Conservation (phyloP, 495 filamentous ascomycete genomes). For the Geopyxis carbonaria region DNA sequence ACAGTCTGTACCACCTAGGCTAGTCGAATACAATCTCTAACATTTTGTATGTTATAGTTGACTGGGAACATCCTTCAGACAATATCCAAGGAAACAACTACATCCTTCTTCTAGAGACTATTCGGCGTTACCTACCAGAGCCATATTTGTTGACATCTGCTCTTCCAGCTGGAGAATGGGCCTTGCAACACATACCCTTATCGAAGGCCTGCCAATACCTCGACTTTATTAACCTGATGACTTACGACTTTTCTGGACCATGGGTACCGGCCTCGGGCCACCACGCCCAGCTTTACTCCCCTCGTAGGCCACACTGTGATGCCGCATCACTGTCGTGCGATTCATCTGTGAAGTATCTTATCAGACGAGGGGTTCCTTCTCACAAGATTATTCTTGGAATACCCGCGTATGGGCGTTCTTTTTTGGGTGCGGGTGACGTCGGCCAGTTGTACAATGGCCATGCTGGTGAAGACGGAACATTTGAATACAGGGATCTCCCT, state of each 20-base stretch:
- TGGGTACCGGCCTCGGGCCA: conserved; percentile 57
- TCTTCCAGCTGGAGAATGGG: conserved; percentile 60
- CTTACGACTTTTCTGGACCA: conserved; percentile 74
- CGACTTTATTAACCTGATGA: conserved; percentile 68
- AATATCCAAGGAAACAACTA: conserved; percentile 54
- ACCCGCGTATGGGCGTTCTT: conserved; percentile 67
- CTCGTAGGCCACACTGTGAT: conserved; percentile 30
- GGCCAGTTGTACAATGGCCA: conserved; percentile 46
- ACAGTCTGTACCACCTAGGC: conserved; percentile 39
- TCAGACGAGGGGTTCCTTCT: conserved; percentile 47
- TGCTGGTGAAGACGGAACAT: conserved; percentile 54
- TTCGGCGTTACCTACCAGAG: conserved; percentile 54
- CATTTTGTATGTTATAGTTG: conserved; percentile 37
- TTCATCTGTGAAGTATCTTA: conserved; percentile 47
- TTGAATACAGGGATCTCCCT: conserved; percentile 67
- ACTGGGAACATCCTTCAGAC: conserved; percentile 76
- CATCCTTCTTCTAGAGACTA: conserved; percentile 47
- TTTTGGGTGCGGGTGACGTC: conserved; percentile 45
- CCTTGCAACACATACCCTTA: conserved; percentile 61
- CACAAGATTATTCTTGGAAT: conserved; percentile 66
- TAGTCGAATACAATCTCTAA: conserved; percentile 3
- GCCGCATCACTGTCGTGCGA: conserved; percentile 44
- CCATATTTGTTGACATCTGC: conserved; percentile 68
- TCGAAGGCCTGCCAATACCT: conserved; percentile 44
- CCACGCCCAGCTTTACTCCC: conserved; percentile 61